Percentiles rank a stretch among this genome's conserved stretches.
These are phyloP conservation scores for Hawksworthiomyces lignivorus DNA, from an alignment of 2,329 filamentous ascomycete species.

Conservation along the genomic window DNA sequence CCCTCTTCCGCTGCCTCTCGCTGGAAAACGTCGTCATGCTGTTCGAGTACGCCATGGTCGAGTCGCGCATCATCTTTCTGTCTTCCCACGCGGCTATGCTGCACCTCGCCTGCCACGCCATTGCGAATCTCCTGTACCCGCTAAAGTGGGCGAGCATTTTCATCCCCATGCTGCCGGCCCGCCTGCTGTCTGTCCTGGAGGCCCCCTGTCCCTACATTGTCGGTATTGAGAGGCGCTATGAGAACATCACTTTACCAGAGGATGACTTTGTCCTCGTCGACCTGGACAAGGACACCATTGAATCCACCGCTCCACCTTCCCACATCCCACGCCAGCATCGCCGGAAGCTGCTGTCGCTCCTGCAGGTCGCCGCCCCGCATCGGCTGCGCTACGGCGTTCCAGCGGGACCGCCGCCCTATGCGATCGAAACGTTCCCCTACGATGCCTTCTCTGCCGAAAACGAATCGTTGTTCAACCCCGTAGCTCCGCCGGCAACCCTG, in stretches of 20 bases:
- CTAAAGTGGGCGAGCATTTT: constrained; percentile 91
- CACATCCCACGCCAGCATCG: constrained; percentile 81
- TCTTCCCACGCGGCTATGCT: constrained; percentile 96
- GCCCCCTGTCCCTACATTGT: constrained; percentile 96
- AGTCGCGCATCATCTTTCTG: constrained; percentile 91
- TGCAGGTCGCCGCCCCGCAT: constrained; percentile 86
- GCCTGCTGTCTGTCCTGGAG: constrained; percentile 82
- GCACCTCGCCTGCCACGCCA: constrained; percentile 82
- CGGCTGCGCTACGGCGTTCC: constrained; percentile 79
- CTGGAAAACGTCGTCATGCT: constrained; percentile 87
- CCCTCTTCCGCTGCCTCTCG: constrained; percentile 81
- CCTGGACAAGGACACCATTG: constrained; percentile 82
- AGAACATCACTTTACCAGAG: constrained; percentile 76
- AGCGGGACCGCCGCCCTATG: constrained; percentile 85
- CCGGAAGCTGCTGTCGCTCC: constrained; percentile 76
- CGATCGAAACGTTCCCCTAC: constrained; percentile 84
- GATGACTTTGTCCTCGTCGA: constrained; percentile 96
- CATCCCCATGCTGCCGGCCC: constrained; percentile 82
- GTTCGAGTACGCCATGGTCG: constrained; percentile 86
- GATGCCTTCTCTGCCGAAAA: constrained; percentile 88
- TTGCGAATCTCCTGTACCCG: constrained; percentile 79
- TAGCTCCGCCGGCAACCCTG: constrained; percentile 62
- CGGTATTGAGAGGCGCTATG: constrained; percentile 87
- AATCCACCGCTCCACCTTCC: constrained; percentile 71
- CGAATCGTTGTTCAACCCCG: constrained; percentile 67